phyloP scores from a whole-genome alignment of 148 eudicot species.

The Chenopodium album region DNA sequence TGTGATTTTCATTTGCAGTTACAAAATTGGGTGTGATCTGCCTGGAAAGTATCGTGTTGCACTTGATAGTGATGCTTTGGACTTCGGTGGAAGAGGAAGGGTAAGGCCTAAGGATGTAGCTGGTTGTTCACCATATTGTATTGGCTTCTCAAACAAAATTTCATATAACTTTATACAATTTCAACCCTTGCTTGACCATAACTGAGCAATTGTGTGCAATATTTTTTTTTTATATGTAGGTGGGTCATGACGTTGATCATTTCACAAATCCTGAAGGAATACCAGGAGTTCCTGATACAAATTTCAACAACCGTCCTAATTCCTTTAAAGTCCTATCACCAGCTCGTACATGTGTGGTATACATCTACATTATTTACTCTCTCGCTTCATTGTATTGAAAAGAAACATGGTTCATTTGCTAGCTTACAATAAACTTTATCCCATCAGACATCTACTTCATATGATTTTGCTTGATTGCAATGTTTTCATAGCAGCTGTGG shows the following conservation, averaged over 20 bases:
- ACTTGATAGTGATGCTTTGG: slow-evolving; percentile 91
- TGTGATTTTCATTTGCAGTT: slow-evolving; percentile 40
- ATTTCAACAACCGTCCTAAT: slow-evolving; percentile 95
- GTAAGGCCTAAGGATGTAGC: slow-evolving; percentile 40
- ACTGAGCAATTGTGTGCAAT: not conserved
- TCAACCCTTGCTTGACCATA: not conserved
- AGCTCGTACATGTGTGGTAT: slow-evolving; percentile 91
- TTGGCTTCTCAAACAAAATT: not conserved
- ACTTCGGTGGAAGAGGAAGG: slow-evolving; percentile 94
- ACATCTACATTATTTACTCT: slow-evolving; percentile 10
- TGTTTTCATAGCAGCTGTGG: not conserved
- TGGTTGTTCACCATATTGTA: not conserved
- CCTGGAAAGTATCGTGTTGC: slow-evolving; percentile 98
- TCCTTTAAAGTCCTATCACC: slow-evolving; percentile 91
- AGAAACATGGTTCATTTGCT: no score
- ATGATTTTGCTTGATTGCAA: not conserved
- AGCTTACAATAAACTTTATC: no score
- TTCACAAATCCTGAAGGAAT: slow-evolving; percentile 92
- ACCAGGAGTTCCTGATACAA: slow-evolving; percentile 95
- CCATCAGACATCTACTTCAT: not conserved
- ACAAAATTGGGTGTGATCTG: slow-evolving; percentile 95
- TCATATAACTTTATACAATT: not conserved
- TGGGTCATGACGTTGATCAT: slow-evolving; percentile 87
- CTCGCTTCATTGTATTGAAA: not conserved
- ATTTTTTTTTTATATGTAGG: slow-evolving; percentile 38